Percentiles rank a stretch among this genome's conserved stretches.
Conservation (phyloP, 23 red algal species). For the Agarophyton chilense region DNA sequence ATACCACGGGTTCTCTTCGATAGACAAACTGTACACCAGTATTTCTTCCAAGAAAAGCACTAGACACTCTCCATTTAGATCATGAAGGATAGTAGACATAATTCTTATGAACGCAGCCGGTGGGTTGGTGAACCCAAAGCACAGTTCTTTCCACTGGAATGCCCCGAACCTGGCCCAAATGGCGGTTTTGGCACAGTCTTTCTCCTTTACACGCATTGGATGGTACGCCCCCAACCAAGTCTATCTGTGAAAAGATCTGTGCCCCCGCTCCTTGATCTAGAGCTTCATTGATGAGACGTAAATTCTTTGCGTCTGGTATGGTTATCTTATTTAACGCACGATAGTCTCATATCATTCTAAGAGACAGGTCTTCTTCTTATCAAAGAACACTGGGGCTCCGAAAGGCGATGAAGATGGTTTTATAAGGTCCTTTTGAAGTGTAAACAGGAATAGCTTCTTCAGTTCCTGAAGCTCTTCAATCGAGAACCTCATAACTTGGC, state of each 20-base stretch:
- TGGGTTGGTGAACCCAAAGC: constrained; percentile 15
- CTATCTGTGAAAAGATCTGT: neutral
- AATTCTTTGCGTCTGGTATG: neutral
- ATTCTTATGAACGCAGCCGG: constrained; percentile 4
- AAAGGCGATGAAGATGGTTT: neutral
- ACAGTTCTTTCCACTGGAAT: constrained; percentile 28
- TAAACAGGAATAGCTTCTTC: neutral
- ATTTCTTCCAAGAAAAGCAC: constrained; percentile 32
- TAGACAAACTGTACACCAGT: constrained; percentile 10
- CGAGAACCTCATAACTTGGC: constrained; percentile 25
- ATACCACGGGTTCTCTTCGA: constrained; percentile 1
- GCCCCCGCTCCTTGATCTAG: constrained; percentile 8
- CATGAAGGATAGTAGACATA: neutral
- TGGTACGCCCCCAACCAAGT: constrained; percentile 17
- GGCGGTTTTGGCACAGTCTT: neutral
- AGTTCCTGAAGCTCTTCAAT: neutral
- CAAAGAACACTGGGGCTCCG: constrained; percentile 12
- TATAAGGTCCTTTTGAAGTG: neutral
- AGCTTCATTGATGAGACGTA: constrained; percentile 19
- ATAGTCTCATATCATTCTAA: constrained; percentile 18
- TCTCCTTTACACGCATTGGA: constrained; percentile 15
- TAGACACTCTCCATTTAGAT: constrained; percentile 16
- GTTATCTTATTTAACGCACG: constrained; percentile 34
- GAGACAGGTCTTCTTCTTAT: neutral
- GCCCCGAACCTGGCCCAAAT: constrained; percentile 13